Evolutionary conservation across 129 eudicot species (phyloP).

Genomic region (Chrysanthemum seticuspe): DNA sequence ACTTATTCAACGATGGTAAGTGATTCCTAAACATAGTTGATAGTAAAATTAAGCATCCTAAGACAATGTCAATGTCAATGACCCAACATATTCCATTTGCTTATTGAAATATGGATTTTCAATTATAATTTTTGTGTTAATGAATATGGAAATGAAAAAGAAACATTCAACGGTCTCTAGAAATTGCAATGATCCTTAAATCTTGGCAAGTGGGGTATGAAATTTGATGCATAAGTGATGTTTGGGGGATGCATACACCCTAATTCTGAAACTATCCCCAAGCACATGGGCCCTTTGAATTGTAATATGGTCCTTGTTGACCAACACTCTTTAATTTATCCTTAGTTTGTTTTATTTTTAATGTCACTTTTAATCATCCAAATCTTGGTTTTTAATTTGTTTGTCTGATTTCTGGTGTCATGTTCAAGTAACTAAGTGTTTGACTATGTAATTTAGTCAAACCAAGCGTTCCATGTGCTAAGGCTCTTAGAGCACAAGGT

Average conservation of each 20-base stretch:
- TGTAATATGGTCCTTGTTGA: conserved; percentile 22
- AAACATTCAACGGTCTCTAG: conserved; percentile 26
- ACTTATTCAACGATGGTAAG: not conserved
- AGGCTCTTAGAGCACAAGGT: not conserved
- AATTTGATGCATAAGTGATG: conserved; percentile 33
- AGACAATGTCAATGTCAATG: conserved; percentile 5
- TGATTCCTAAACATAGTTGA: not conserved
- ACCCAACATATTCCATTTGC: not conserved
- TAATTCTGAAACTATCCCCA: conserved; percentile 31
- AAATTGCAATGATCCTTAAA: conserved; percentile 35
- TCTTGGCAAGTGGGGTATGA: conserved; percentile 38
- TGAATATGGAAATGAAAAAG: not conserved
- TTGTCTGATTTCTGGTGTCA: conserved; percentile 31
- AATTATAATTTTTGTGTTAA: conserved; percentile 5
- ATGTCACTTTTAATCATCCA: conserved; percentile 26
- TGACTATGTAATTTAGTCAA: conserved; percentile 1
- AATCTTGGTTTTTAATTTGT: conserved; percentile 28
- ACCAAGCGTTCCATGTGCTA: not conserved
- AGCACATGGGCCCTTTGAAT: conserved; percentile 39
- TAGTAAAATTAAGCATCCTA: not conserved
- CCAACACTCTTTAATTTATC: conserved; percentile 19
- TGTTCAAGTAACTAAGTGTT: conserved; percentile 29
- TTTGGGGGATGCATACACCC: conserved; percentile 43
- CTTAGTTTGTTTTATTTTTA: conserved; percentile 5
- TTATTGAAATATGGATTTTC: not conserved